Evolutionary conservation across 352 stramenopile genomes (phyloP), one percentile per base, ranked within the genome.

Genomic region (Elongisporangium anandrum): DNA sequence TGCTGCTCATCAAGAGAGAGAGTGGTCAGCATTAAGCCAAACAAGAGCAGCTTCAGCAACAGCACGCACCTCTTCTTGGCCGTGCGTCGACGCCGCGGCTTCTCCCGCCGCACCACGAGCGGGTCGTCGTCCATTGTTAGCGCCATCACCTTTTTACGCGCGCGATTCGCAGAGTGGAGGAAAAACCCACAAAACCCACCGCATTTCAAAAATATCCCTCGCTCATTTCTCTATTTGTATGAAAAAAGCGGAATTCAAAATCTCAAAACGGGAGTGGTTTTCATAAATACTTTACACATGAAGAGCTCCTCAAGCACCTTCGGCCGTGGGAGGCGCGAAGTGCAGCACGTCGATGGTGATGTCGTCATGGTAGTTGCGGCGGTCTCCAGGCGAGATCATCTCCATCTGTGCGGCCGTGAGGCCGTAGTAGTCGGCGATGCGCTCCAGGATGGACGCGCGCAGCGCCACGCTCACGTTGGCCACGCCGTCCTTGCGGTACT

Each of bases 291-390:
- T 4, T 9, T 17, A 52, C 49, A 45, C 34, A 56, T 13, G 29
- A 47, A 17, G n/a, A 34, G 22, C 13, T 19, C 12, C 20, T 70
- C 52, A 73, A 23, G 66, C 66, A 3, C 50, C 56, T 15, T 63
- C 57, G 4, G 67, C 59, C 0, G 26, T 22, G 9, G 79, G 72
- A 16, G 76, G 56, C n/a, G 67, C 66, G 50, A 88, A 87, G 64
- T 88, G 79, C 53, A 88, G 49, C 59, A 88, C 74, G 52, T 88
- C 79, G 57, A 88, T 87, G 17, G 79, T 88, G 55, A 88, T 88
- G 63, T 88, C 79, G 41, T 88, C 79, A 60, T 88, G 79, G 63
- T 87, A 88, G 57, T 85, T 78, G 51, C 79, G 68, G 12, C 79
- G 76, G 53, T 88, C 72, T 15, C 79, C 79, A 2, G 79, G 79